Evolutionary conservation across 169 alveolate species (phyloP), one percentile per base, ranked within the genome.

Genomic region (Theileria parva): DNA sequence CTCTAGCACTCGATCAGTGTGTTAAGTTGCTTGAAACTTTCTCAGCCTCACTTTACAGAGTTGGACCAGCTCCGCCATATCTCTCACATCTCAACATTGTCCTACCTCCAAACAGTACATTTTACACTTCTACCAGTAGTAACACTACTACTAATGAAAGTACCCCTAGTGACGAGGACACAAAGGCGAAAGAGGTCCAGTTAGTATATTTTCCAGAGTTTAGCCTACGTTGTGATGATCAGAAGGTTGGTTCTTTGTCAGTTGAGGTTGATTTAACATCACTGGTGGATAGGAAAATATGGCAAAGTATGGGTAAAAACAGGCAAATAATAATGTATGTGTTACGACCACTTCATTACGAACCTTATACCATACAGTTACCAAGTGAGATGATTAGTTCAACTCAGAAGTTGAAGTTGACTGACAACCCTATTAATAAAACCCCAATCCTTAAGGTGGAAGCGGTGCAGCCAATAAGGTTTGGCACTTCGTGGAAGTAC

Each of bases 401-500:
- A 63, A 27, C 53, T 25, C 34, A 25, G 61, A 66, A 74, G 50
- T 64, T 84, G 51, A 72, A 77, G 63, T 76, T 81, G 59, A 80
- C 90, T 39, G 92, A 85, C 7, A 61, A 77, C 39, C 53, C 79
- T 15, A 81, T 80, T 57, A 77, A 79, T 21, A 86, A 86, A 51
- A 12, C 76, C 23, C 80, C 75, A 19, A 78, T 30, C 23, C 80
- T 76, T 37, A 61, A 78, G 34, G 72, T 90, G 30, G 94, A 90
- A 60, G 93, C 89, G 2, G 93, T 90, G 11, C 94, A 90, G 73
- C 94, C 94, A 12, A 70, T 90, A 44, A 76, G 72, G 34, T 85
- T 90, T 60, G 94, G 92, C 39, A 67, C 85, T 7, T 85, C 89
- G 32, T 85, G 91, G 78, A 79, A 85, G 37, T 90, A 90, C 75